Conservation (phyloP, 2,329 filamentous ascomycete species). For the Didymellaceae sp. region DNA sequence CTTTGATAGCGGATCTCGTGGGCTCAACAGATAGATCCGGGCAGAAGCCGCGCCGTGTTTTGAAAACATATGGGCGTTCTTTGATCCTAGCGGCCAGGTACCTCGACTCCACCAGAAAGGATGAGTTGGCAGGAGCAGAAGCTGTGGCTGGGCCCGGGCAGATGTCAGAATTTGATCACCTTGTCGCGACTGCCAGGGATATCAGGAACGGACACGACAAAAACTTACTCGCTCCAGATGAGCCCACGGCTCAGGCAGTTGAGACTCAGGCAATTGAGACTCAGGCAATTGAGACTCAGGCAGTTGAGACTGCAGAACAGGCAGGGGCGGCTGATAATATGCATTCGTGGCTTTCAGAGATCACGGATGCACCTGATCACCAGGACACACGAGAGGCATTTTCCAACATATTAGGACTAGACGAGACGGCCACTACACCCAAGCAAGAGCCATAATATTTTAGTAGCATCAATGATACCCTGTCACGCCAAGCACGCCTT, state of each 20-base stretch:
- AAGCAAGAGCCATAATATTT: not conserved
- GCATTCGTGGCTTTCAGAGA: constrained; percentile 3
- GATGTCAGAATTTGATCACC: not conserved
- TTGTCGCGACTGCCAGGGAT: constrained; percentile 20
- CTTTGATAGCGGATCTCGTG: constrained; percentile 30
- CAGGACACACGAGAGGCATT: not conserved
- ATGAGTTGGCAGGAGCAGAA: not conserved
- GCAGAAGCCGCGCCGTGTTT: constrained; percentile 19
- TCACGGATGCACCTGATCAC: not conserved
- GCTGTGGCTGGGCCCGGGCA: not conserved
- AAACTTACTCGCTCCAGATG: too few species aligned
- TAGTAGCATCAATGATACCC: not conserved
- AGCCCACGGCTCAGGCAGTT: too few species aligned
- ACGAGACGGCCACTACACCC: not conserved
- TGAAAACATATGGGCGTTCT: constrained; percentile 23
- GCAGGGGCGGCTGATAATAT: too few species aligned
- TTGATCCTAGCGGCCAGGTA: not conserved
- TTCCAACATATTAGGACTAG: not conserved
- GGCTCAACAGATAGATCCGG: constrained; percentile 28
- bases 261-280: too few species aligned
- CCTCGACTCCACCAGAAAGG: too few species aligned
- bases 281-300: too few species aligned
- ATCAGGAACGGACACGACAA: constrained; percentile 21
- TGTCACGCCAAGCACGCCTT: not conserved
- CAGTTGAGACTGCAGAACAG: not conserved